Base-by-base conservation (phyloP, 768 basidiomycete species). In the Tulasnella sp. region DNA sequence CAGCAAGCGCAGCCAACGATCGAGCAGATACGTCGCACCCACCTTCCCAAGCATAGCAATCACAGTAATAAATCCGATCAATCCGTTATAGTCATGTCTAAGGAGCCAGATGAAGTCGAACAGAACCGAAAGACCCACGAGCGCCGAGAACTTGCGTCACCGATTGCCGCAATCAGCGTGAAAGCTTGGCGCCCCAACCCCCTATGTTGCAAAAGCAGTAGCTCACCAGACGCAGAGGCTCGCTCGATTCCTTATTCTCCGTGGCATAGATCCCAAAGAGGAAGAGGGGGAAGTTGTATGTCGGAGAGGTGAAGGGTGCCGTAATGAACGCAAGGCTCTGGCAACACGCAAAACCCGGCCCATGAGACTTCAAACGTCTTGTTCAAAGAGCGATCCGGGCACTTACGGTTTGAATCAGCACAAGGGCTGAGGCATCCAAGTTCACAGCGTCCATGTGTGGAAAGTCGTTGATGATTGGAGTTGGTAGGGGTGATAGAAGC, bases 271-370 rank as follows among this genome's bases (percentile, higher is more conserved):
- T 85, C 0, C 94, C 94, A 81, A 94, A 95, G 36, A 96, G 87
- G 81, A 94, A 92, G 76, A 96, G 87, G n/a, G 94, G 91, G 31
- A 96, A 87, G 83, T 96, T 96, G 84, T 96, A 96, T 18, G 58
- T 58, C 5, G 80, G 80, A 16, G 80, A 38, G 46, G 42, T 72
- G 72, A 81, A 81, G 6, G 80, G 80, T 18, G 80, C 71, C 18
- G 74, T 58, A 42, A 81, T 80, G 72, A 81, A 81, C 1, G 80
- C 48, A 56, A 81, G 40, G 39, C 58, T 80, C 80, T 81, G 71
- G n/a, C 52, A 52, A n/a, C 52, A 24, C 52, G 52, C 34, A 68
- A 68, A 34, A 7, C 31, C 24, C n/a, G n/a, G 27, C 24, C 8
- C 31, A 5, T 36, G 31, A 68, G 62, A 6, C 34, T 68, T 14